Base-by-base conservation (phyloP, 1,284 basidiomycete genomes). In the Trichosporon sp. region DNA sequence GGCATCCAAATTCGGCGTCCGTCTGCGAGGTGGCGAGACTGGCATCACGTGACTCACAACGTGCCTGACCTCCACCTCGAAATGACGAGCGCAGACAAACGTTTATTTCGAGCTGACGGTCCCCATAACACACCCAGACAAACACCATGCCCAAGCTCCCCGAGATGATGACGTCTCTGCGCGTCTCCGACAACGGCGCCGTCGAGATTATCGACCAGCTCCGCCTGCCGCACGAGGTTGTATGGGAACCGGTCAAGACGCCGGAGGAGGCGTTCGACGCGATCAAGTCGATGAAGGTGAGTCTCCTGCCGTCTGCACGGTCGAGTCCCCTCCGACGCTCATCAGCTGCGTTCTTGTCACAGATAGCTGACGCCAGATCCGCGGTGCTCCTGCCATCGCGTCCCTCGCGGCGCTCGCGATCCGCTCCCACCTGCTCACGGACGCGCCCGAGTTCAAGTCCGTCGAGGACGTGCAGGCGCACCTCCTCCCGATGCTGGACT, bases 381-480 rank as follows among this genome's bases (percentile, higher is more conserved):
- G 94, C 65, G 94, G 94, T 7, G 94, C 94, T 9, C 94, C 94
- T 0, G 94, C 94, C n/a, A 95, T 97, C 66, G 94, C 91, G 0
- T 93, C 93, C 1, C 88, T 96, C 13, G 93, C 93, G 5, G 88
- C 93, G 0, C 87, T 97, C 8, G 87, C 91, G 0, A 84, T 97
- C 65, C 88, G 91, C 0, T 87, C 88, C 9, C 84, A 91, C 74
- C 76, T 82, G 21, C 73, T 75, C 4, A 64, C 73, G 3, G 62
- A 70, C 3, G 68, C 64, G 1, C 72, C 76, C 1, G 44, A 66
- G 1, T 77, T 75, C 65, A 15, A 71, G 8, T 72, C 76, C 9
- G 84, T 75, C 15, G 70, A 69, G 23, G 69, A 69, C 25, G 71
- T 77, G 8, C 35, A 64, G 13, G 65, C 68, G 5, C 77, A 79